phyloP scores from a whole-genome alignment of 352 stramenopile species.

The Discostella stelligera region DNA sequence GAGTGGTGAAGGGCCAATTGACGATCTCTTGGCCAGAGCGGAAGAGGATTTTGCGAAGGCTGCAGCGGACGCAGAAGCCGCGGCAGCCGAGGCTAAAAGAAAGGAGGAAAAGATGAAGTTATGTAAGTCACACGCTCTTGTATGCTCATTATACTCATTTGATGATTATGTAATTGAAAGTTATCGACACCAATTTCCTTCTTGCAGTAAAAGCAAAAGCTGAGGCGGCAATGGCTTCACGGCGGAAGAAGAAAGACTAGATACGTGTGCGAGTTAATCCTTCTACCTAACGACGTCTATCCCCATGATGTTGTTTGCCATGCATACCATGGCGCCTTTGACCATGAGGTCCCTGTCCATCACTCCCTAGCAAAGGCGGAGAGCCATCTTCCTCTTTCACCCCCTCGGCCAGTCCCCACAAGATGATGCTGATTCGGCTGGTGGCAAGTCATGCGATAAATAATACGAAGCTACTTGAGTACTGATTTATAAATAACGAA shows the following conservation, averaged over 20 bases:
- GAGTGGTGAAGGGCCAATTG: conserved; percentile 20
- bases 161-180: not conserved
- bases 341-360: conserved; percentile 62
- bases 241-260: conserved; percentile 47
- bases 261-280: not conserved
- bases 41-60: conserved; percentile 52
- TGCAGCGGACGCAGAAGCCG: conserved; percentile 51
- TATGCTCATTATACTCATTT: not conserved
- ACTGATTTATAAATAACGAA: not conserved
- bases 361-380: conserved; percentile 64
- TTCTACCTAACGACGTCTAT: not conserved
- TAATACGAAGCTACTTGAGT: not conserved
- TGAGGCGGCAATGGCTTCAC: conserved; percentile 63
- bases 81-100: conserved; percentile 64
- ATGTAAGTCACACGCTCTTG: conserved; percentile 5
- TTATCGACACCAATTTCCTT: not conserved
- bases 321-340: conserved; percentile 4
- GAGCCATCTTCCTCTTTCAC: conserved; percentile 74
- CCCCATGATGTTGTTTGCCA: conserved; percentile 9
- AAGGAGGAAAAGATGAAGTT: conserved; percentile 81
- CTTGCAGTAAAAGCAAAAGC: conserved; percentile 50
- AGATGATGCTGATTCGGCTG: conserved; percentile 89
- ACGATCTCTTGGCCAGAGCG: conserved; percentile 41
- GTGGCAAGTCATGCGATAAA: not conserved
- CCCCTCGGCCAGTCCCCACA: conserved; percentile 84